These are phyloP conservation scores for Coffea canephora DNA, from an alignment of 257 asterid species.

Conservation along the genomic window DNA sequence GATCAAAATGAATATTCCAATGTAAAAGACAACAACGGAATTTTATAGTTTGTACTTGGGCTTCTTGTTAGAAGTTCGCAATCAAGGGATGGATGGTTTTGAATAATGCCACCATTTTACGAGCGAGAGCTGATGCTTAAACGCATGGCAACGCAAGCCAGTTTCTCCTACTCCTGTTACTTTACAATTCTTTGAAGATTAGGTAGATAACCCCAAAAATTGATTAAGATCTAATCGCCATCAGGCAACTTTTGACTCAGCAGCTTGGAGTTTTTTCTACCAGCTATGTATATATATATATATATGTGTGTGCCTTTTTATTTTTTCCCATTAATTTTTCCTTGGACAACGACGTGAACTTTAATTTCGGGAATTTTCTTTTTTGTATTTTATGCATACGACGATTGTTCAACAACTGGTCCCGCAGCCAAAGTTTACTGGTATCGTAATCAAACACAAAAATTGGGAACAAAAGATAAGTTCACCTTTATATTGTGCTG, in stretches of 20 bases:
- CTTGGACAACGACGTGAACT: not conserved
- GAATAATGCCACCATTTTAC: not conserved
- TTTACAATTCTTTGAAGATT: not conserved
- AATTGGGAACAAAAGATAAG: not conserved
- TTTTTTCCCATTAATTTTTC: no score
- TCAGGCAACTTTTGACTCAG: no score
- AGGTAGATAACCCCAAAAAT: not conserved
- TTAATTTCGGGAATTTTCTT: not conserved
- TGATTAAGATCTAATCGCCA: no score
- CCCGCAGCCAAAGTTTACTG: not conserved
- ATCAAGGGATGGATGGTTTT: not conserved
- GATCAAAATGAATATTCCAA: not conserved
- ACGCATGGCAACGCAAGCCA: no score
- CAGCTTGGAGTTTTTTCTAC: no score
- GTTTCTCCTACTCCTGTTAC: not conserved
- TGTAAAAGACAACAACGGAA: not conserved
- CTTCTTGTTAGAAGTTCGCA: slow-evolving; percentile 7
- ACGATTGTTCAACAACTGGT: not conserved
- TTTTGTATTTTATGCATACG: no score
- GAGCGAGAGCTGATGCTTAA: not conserved
- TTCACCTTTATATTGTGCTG: not conserved
- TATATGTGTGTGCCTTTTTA: no score
- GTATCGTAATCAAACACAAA: no score
- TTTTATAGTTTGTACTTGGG: not conserved
- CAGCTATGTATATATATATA: no score